Percentiles rank a stretch among this genome's conserved stretches.
These are phyloP conservation scores for Austroboletus novae-zelandiae DNA, from an alignment of 1,284 basidiomycete species.

Conservation along the genomic window DNA sequence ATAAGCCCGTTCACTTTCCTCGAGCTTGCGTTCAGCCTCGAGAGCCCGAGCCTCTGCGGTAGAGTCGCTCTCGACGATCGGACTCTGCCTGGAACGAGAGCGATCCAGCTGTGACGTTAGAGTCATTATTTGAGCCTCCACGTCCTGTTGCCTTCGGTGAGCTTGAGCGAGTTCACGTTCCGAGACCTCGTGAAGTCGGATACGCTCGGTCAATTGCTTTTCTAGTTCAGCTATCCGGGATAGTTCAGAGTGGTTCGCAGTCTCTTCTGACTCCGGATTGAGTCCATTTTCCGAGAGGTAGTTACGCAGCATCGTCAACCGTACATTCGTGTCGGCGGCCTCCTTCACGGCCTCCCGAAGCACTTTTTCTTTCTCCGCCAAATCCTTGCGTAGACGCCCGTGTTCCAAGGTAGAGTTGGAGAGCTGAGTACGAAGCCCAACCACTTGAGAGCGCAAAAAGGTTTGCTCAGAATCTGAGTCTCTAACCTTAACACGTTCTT, in stretches of 20 bases:
- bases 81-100: constrained; percentile 54
- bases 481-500: constrained; percentile 65
- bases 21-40: constrained; percentile 72
- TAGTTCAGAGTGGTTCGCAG: constrained; percentile 41
- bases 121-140: constrained; percentile 64
- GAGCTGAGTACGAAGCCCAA: constrained; percentile 77
- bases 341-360: constrained; percentile 68
- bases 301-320: constrained; percentile 79
- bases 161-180: constrained; percentile 69
- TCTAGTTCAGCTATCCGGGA: constrained; percentile 71
- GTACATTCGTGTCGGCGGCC: constrained; percentile 72
- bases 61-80: constrained; percentile 37
- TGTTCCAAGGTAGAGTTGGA: constrained; percentile 70
- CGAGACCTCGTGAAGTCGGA: constrained; percentile 69
- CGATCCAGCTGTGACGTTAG: constrained; percentile 67
- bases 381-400: constrained; percentile 68
- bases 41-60: constrained; percentile 56
- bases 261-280: constrained; percentile 63
- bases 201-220: constrained; percentile 68
- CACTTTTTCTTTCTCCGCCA: constrained; percentile 67
- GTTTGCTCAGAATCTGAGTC: constrained; percentile 73
- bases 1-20: constrained; percentile 77
- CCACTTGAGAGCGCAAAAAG: constrained; percentile 74
- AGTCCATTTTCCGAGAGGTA: constrained; percentile 90
- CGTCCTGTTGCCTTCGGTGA: constrained; percentile 66